Evolutionary conservation across 495 filamentous ascomycete species (phyloP).

Genomic region (Penicillium robsamsonii): DNA sequence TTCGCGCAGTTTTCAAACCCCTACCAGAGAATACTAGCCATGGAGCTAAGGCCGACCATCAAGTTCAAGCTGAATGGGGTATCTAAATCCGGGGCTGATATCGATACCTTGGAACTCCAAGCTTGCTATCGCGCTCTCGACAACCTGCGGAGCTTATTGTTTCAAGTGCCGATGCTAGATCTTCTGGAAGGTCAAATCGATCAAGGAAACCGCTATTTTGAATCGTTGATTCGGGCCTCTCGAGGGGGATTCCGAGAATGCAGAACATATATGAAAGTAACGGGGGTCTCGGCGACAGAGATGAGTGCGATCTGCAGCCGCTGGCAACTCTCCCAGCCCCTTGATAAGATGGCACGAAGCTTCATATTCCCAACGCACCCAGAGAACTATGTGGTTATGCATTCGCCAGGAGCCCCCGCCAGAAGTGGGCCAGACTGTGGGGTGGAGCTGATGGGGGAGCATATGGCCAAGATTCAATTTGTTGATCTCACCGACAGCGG

Average conservation of each 20-base stretch:
- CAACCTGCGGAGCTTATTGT: slow-evolving; percentile 5
- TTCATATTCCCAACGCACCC: slow-evolving; percentile 7
- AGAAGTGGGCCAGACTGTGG: not conserved
- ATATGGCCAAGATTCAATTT: slow-evolving; percentile 7
- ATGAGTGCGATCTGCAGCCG: not conserved
- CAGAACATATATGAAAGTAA: not conserved
- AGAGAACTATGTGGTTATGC: slow-evolving; percentile 3
- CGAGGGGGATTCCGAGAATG: not conserved
- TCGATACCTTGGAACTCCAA: slow-evolving; percentile 1
- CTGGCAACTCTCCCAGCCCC: slow-evolving; percentile 1
- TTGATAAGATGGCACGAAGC: slow-evolving; percentile 1
- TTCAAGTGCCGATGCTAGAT: not conserved
- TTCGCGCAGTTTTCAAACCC: not conserved
- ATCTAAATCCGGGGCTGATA: not conserved
- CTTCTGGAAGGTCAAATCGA: slow-evolving; percentile 5
- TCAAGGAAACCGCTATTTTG: slow-evolving; percentile 3
- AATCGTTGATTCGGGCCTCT: not conserved
- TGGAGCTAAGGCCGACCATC: not conserved
- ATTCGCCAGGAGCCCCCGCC: not conserved
- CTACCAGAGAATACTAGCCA: not conserved
- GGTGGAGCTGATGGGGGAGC: slow-evolving; percentile 6
- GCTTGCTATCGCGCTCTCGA: slow-evolving; percentile 4
- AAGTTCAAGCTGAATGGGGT: slow-evolving; percentile 9
- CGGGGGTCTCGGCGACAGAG: slow-evolving; percentile 4
- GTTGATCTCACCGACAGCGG: not conserved